Base-by-base conservation (phyloP, 805 yeast genomes). In the Pichia paraexigua region DNA sequence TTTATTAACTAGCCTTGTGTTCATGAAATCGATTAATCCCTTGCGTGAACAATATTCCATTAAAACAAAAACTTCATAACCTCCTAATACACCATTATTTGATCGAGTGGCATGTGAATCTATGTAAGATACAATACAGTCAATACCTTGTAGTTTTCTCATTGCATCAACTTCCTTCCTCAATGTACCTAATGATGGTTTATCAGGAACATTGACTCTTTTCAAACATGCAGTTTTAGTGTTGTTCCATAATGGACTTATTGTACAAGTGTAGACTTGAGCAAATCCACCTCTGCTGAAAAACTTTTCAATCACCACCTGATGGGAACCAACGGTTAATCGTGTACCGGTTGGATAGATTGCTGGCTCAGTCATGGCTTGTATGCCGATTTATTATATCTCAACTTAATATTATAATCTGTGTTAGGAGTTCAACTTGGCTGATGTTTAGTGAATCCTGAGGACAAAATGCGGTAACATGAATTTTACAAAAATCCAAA, bases 11-110 rank as follows among this genome's bases (percentile, higher is more conserved):
- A 87, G 66, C 56, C 92, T 70, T 5, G 87, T 71, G 63, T 87
- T 87, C 90, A 87, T 83, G 59, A 83, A 83, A 63, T 86, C 94
- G 44, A 87, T 85, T 51, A 87, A 69, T 1, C 94, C 91, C 53
- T 85, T 83, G 17, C 79, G 76, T 8, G 84, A 75, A 63, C 95
- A 87, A 59, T 79, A 82, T 61, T 87, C 95, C 95, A 87, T 87
- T 48, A 87, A 68, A 17, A 87, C 70, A 55, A 85, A 82, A 46
- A 87, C 95, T 64, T 85, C 95, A 59, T 86, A 87, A 47, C 86
- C 87, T 2, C 47, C 45, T 13, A 47, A 53, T 2, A 18, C 35
- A 9, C 58, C 56, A 32, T 41, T 43, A 15, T 47, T 27, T 3
- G 78, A 61, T 50, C 87, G 71, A 43, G 84, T 80, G 1, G 95